Evolutionary conservation across 2,329 filamentous ascomycete species (phyloP).

Genomic region (Dryadomyces sulphureus): DNA sequence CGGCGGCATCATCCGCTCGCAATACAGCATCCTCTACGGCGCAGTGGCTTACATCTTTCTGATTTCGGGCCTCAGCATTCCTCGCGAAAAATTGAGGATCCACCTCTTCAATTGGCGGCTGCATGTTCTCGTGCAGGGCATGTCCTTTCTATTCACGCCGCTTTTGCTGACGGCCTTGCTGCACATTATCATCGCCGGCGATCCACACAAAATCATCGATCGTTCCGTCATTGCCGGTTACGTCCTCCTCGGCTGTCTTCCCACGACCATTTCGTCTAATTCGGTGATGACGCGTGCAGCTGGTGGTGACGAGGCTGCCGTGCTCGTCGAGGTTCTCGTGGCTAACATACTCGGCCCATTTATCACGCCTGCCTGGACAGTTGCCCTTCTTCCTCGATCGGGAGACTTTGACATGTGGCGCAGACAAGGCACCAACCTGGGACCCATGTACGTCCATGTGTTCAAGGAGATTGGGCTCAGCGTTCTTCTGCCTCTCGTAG

Average conservation of each 20-base stretch:
- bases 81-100: constrained; percentile 14
- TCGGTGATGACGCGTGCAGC: constrained; percentile 59
- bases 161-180: constrained; percentile 31
- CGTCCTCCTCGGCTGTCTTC: constrained; percentile 51
- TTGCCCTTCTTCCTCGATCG: constrained; percentile 40
- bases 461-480: constrained; percentile 55
- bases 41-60: constrained; percentile 57
- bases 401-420: constrained; percentile 29
- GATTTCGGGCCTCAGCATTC: constrained; percentile 54
- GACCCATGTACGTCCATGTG: constrained; percentile 48
- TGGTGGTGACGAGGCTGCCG: constrained; percentile 20
- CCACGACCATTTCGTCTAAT: constrained; percentile 60
- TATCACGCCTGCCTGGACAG: constrained; percentile 47
- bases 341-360: constrained; percentile 58
- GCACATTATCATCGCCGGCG: constrained; percentile 31
- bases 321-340: constrained; percentile 53
- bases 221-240: constrained; percentile 52
- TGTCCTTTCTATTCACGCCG: constrained; percentile 52
- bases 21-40: constrained; percentile 50
- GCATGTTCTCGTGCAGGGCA: constrained; percentile 51
- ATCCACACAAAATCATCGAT: constrained; percentile 40
- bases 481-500: constrained; percentile 46
- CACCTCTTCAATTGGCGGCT: constrained; percentile 28
- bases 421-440: constrained; percentile 30
- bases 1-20: constrained; percentile 35